phyloP scores from a whole-genome alignment of 257 asterid species.

The Apocynum venetum region DNA sequence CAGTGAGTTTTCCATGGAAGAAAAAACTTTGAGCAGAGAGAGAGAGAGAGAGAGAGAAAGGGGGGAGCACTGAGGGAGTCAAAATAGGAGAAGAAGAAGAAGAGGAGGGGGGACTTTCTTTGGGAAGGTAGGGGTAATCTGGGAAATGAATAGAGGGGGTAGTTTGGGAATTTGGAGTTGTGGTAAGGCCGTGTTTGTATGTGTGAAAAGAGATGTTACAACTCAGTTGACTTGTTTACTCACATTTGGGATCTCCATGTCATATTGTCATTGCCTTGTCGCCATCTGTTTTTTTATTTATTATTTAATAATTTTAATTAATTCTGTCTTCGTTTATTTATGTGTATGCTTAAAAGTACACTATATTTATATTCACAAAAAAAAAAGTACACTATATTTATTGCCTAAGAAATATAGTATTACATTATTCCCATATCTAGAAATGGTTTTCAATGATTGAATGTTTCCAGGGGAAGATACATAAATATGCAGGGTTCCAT shows the following conservation, averaged over 20 bases:
- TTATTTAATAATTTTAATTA: not conserved
- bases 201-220: not conserved
- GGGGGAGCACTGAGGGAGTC: not conserved
- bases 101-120: not conserved
- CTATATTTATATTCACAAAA: not conserved
- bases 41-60: not conserved
- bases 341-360: not conserved
- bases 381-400: too few relatives aligned
- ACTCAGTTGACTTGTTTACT: not conserved
- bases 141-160: constrained; percentile 1
- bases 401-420: not conserved
- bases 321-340: not conserved
- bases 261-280: not conserved
- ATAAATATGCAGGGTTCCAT: not conserved
- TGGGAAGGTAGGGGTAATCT: not conserved
- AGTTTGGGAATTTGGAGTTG: not conserved
- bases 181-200: not conserved
- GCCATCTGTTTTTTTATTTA: not conserved
- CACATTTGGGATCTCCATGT: not conserved
- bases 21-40: not conserved
- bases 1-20: constrained; percentile 11
- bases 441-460: not conserved
- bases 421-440: not conserved
- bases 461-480: not conserved
- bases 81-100: constrained; percentile 2